These are phyloP conservation scores for Naganishia kalamii DNA, from an alignment of 768 basidiomycete species.

Conservation along the genomic window DNA sequence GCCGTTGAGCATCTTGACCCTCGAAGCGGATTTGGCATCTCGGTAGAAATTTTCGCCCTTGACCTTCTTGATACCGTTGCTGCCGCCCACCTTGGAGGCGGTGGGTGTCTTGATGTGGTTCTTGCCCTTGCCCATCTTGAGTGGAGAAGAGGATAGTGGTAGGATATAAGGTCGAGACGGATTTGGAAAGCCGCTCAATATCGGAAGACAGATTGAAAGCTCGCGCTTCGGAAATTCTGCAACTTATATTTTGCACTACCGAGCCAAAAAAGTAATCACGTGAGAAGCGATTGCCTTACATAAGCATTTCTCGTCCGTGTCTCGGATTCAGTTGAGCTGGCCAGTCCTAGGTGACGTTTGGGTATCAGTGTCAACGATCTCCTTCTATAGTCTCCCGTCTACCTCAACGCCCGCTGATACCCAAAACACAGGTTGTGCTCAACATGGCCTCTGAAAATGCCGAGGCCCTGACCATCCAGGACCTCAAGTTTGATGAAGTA, in stretches of 20 bases:
- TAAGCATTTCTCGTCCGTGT: too few relatives aligned
- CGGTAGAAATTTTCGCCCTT: slow-evolving; percentile 89
- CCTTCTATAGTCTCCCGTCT: too few relatives aligned
- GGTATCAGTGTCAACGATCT: too few relatives aligned
- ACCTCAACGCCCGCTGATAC: too few relatives aligned
- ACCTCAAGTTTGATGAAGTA: slow-evolving; percentile 15
- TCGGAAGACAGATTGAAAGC: background rate
- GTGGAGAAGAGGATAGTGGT: background rate
- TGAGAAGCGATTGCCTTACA: too few relatives aligned
- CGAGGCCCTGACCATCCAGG: background rate
- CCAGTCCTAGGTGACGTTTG: too few relatives aligned
- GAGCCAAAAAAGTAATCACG: too few relatives aligned
- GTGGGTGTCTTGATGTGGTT: slow-evolving; percentile 42
- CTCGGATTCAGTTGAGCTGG: too few relatives aligned
- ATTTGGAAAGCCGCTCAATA: background rate
- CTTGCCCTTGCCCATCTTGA: slow-evolving; percentile 46
- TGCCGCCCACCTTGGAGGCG: slow-evolving; percentile 40
- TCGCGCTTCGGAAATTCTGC: too few relatives aligned
- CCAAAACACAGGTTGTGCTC: too few relatives aligned
- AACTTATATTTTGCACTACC: too few relatives aligned
- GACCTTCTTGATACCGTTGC: slow-evolving; percentile 43
- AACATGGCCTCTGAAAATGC: background rate
- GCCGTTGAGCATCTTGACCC: slow-evolving; percentile 86
- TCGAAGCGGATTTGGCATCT: slow-evolving; percentile 77
- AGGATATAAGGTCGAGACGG: background rate